Base-by-base conservation (phyloP, 2,329 filamentous ascomycete species). In the Epichloe hybrida region DNA sequence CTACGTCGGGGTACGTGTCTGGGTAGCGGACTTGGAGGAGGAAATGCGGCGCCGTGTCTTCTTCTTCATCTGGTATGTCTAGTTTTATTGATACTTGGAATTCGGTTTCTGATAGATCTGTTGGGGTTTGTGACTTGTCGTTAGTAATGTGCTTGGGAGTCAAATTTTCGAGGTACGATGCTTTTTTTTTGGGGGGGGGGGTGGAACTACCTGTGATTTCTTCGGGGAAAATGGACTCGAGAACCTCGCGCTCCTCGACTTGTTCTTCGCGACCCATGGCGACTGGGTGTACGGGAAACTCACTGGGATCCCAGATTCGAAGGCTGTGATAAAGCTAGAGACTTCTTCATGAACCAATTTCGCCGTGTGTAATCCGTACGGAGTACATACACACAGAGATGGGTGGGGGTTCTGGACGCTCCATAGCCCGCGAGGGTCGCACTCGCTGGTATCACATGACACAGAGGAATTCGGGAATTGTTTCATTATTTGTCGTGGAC, bases 181-280 rank as follows among this genome's bases (percentile, higher is more conserved):
- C 31, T 31, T 5, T n/a, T n/a, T n/a, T n/a, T n/a, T n/a, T n/a
- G n/a, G n/a, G n/a, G n/a, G 21, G 21, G 21, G 21, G 27, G 27
- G 27, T 3, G 27, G 35, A 11, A 46, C 7, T 62, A 91, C 89
- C 86, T 77, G 84, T 91, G 59, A 98, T 95, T 72, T 98, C 93
- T 54, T 98, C 91, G 1, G 93, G 89, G 60, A 97, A 98, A 64
- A 98, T 98, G 54, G 91, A 96, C 64, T 95, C 88, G 65, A 98
- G 88, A 60, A 98, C 91, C 69, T 98, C 93, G 55, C 90, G 84
- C 77, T 98, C 93, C 72, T 98, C 93, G 57, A 83, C 72, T 68
- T 98, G 93, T 54, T 98, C 93, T 75, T 97, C 91, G 65, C 72
- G 76, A 47, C 80, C 80, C 81, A 84, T 83, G 50, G 47, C 48